These are phyloP conservation scores for Auxenochlorella pyrenoidosa DNA, from an alignment of 139 green algal species.

Conservation along the genomic window DNA sequence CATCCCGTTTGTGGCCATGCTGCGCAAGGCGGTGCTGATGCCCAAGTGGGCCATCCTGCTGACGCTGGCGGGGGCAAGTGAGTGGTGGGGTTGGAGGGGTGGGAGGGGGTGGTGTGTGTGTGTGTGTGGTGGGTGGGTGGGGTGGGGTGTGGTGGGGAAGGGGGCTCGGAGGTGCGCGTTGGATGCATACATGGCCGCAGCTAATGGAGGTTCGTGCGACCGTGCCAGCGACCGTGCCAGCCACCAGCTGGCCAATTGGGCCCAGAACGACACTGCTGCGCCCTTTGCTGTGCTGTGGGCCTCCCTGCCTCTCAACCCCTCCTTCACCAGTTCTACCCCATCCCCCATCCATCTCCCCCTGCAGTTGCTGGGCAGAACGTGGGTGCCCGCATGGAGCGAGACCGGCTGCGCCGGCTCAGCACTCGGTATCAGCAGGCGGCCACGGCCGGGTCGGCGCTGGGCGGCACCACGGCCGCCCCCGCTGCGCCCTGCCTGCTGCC, in stretches of 20 bases:
- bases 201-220: no score
- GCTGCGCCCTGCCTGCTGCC: background rate
- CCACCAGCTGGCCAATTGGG: no score
- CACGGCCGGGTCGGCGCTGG: background rate
- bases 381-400: conserved; percentile 66
- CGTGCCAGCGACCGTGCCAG: no score
- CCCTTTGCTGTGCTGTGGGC: no score
- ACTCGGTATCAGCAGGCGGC: background rate
- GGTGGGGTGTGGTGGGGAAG: no score
- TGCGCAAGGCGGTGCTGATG: conserved; percentile 92
- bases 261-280: no score
- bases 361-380: conserved; percentile 72
- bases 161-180: no score
- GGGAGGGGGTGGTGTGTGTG: background rate
- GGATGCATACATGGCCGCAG: no score
- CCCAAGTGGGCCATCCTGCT: conserved; percentile 80
- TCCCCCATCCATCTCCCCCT: background rate
- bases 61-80: conserved; percentile 70
- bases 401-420: conserved; percentile 38
- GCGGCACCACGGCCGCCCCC: background rate
- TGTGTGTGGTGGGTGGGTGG: background rate
- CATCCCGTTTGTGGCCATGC: conserved; percentile 88
- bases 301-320: background rate
- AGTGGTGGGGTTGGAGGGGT: background rate
- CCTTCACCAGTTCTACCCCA: background rate